Evolutionary conservation across 2,329 filamentous ascomycete species (phyloP), one percentile per base, ranked within the genome.

Genomic region (Penicillium polonicum): DNA sequence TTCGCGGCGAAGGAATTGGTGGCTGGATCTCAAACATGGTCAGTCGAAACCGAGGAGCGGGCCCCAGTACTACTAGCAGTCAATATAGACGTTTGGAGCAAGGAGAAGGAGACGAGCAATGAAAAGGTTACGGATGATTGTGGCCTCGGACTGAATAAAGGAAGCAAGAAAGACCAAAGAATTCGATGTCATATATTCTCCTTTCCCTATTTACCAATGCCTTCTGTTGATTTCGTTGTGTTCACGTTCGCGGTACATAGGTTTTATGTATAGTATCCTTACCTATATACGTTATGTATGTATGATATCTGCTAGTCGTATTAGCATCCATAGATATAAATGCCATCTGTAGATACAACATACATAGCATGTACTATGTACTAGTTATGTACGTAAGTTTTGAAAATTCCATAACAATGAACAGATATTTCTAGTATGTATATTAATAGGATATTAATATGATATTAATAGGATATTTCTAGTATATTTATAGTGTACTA

Each of bases 21-120:
- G 85, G 86, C 15, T 90, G 88, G 87, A 88, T 90, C 64, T 85
- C 82, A 44, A 84, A 84, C 42, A 83, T 90, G 74, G 83, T 89
- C 39, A 83, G 80, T 66, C 79, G 82, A 70, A 61, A 83, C 77
- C 71, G 69, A 41, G 65, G 65, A 27, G 62, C 68, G 5, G 65
- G 63, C 9, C 76, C 77, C 27, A 77, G 78, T 38, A 74, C 72
- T 44, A 66, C 70, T 52, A 70, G 74, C 65, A 69, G 75, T 66
- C 71, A 77, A 58, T 80, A 80, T 71, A 72, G 76, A 65, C 72
- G 74, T 48, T 63, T 82, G 57, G 78, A 75, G 48, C 79, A 81
- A 62, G 76, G 77, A n/a, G 79, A 80, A 46, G 69, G 65, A 59
- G 68, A 62, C 46, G 59, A 64, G 31, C 36, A 55, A 45, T 62